Conservation (phyloP, 106 monocot genomes). For the Phalaenopsis equestris region DNA sequence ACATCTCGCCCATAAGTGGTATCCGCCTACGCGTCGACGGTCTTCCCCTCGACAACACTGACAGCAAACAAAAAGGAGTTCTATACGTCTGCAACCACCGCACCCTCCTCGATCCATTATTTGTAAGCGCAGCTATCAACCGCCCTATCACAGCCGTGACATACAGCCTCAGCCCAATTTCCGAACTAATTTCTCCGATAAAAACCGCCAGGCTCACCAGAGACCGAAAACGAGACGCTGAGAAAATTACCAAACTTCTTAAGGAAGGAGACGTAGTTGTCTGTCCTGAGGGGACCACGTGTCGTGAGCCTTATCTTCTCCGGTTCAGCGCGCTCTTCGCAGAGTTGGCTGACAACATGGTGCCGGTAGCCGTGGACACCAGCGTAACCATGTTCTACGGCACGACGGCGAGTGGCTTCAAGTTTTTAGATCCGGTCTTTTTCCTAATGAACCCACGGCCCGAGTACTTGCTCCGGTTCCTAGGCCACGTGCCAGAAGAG, state of each 20-base stretch:
- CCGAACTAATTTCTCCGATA: conserved; percentile 59
- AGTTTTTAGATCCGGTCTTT: conserved; percentile 66
- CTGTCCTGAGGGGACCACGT: conserved; percentile 91
- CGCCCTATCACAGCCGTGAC: conserved; percentile 59
- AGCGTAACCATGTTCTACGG: conserved; percentile 54
- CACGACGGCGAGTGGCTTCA: conserved; percentile 75
- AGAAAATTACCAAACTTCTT: conserved; percentile 33
- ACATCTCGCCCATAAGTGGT: conserved; percentile 18
- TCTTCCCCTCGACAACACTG: conserved; percentile 14
- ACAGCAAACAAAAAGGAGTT: conserved; percentile 6
- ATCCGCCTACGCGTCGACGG: conserved; percentile 25
- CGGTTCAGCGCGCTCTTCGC: conserved; percentile 88
- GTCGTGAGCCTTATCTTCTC: conserved; percentile 84
- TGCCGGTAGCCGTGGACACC: conserved; percentile 59
- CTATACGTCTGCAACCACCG: conserved; percentile 72
- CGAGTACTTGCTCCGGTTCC: conserved; percentile 37
- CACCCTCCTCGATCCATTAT: conserved; percentile 64
- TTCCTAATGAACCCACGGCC: conserved; percentile 69
- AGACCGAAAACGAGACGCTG: conserved; percentile 33
- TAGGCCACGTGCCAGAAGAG: conserved; percentile 38
- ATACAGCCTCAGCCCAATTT: conserved; percentile 62
- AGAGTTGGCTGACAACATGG: conserved; percentile 62
- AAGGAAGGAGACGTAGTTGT: conserved; percentile 55
- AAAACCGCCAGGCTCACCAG: conserved; percentile 49
- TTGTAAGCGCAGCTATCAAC: conserved; percentile 32